phyloP scores from a whole-genome alignment of 2,329 filamentous ascomycete species.

The Aureobasidium melanogenum region DNA sequence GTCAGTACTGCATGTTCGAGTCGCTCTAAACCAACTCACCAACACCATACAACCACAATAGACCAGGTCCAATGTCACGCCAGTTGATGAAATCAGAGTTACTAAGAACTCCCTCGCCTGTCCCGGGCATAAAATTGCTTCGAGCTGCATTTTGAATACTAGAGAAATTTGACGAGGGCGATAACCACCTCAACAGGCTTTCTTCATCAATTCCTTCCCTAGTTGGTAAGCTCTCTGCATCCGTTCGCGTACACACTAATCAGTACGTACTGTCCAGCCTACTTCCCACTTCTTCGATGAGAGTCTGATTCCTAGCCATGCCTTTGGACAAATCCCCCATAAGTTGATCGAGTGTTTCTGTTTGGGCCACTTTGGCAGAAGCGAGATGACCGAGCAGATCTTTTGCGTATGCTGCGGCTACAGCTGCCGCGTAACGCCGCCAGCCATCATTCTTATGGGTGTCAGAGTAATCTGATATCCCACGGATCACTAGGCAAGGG shows the following conservation, averaged over 20 bases:
- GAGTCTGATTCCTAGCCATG: too few relatives aligned
- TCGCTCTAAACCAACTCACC: not conserved
- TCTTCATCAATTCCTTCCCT: too few relatives aligned
- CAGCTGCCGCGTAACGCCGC: conserved; percentile 18
- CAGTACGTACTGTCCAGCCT: not conserved
- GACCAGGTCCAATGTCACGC: too few relatives aligned
- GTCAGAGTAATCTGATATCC: conserved; percentile 21
- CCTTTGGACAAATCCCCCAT: not conserved
- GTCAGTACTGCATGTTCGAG: too few relatives aligned
- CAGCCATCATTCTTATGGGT: conserved; percentile 20
- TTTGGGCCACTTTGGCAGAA: not conserved
- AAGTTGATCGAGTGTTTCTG: not conserved
- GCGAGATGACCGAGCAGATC: conserved; percentile 13
- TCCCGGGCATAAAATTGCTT: too few relatives aligned
- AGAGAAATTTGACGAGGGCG: not conserved
- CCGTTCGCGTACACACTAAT: not conserved
- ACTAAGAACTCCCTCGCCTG: too few relatives aligned
- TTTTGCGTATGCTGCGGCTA: conserved; percentile 17
- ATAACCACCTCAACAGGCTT: not conserved
- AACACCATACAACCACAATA: too few relatives aligned
- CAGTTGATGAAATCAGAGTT: not conserved
- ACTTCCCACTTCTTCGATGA: not conserved
- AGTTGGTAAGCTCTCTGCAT: not conserved
- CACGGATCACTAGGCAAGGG: conserved; percentile 19
- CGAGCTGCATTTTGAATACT: not conserved